Percentiles rank a stretch among this genome's conserved stretches.
Evolutionary conservation across 2,329 filamentous ascomycete species (phyloP).

Genomic region (Hymenotorrendiella dingleyae): DNA sequence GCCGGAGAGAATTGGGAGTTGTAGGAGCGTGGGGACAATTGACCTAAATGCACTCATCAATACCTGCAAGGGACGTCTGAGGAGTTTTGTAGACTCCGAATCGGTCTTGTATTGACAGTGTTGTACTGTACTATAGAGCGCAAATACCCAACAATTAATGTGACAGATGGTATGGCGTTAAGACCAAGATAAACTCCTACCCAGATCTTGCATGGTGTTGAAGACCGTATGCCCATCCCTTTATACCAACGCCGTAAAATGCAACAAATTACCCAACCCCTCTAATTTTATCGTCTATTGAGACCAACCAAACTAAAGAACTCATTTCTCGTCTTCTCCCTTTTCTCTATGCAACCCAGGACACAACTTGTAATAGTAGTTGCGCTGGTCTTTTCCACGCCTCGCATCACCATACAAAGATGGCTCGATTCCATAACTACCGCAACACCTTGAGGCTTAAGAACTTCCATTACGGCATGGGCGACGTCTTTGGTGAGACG

Average conservation of each 20-base stretch:
- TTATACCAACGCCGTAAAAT: slow-evolving; percentile 17
- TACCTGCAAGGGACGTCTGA: too few species aligned
- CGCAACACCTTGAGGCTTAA: slow-evolving; percentile 89
- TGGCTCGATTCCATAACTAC: slow-evolving; percentile 98
- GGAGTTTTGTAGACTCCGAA: too few species aligned
- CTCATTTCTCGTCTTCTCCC: slow-evolving; percentile 91
- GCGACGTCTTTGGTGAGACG: slow-evolving; percentile 94
- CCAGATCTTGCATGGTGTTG: slow-evolving; percentile 27
- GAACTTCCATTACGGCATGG: slow-evolving; percentile 83
- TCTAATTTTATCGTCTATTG: slow-evolving; percentile 40
- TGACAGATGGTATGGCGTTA: slow-evolving; percentile 29
- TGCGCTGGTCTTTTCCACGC: slow-evolving; percentile 85
- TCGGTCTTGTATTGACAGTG: too few species aligned
- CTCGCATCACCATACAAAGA: slow-evolving; percentile 97
- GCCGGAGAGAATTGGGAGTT: slow-evolving; percentile 39
- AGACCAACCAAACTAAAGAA: slow-evolving; percentile 76
- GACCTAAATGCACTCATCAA: too few species aligned
- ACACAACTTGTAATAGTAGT: slow-evolving; percentile 95
- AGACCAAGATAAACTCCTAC: slow-evolving; percentile 27
- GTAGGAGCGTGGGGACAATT: slow-evolving; percentile 13
- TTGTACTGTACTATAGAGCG: too few species aligned
- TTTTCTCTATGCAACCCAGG: slow-evolving; percentile 89
- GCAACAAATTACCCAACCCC: slow-evolving; percentile 10
- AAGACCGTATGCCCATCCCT: slow-evolving; percentile 25
- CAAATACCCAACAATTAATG: too few species aligned